Evolutionary conservation across 805 yeast species (phyloP).

Genomic region (Candida arabinofermentans): DNA sequence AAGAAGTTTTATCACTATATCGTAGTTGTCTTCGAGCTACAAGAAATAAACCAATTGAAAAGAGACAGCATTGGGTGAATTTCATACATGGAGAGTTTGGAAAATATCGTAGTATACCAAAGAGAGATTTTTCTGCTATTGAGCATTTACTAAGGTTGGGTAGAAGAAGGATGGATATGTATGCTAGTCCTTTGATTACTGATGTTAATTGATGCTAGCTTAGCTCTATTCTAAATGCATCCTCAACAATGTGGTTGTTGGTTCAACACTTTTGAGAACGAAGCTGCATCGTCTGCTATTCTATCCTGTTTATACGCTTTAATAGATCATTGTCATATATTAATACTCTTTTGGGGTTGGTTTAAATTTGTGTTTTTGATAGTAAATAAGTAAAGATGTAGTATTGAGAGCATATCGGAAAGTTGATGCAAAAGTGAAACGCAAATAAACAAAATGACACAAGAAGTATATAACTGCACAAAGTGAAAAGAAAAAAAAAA

Average conservation of each 20-base stretch:
- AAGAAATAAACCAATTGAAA: conserved; percentile 39
- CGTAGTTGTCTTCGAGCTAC: conserved; percentile 44
- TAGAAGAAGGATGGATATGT: conserved; percentile 64
- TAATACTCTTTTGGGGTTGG: no score
- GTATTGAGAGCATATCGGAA: no score
- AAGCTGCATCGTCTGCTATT: no score
- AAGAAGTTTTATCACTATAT: conserved; percentile 47
- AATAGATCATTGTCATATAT: no score
- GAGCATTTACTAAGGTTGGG: conserved; percentile 84
- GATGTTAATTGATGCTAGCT: conserved; percentile 45
- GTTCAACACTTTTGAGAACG: background rate
- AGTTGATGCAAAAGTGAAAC: no score
- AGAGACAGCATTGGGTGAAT: conserved; percentile 29
- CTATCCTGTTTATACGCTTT: no score
- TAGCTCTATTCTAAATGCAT: background rate
- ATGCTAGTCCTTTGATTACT: conserved; percentile 64
- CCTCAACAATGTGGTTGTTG: background rate
- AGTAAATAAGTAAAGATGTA: no score
- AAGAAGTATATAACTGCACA: no score
- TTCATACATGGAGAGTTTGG: conserved; percentile 52
- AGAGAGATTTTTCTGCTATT: conserved; percentile 78
- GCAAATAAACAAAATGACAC: no score
- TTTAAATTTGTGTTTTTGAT: no score
- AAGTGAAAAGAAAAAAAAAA: no score
- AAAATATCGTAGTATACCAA: conserved; percentile 52